These are phyloP conservation scores for Candida multigemmis DNA, from an alignment of 805 yeast genomes.

Conservation along the genomic window DNA sequence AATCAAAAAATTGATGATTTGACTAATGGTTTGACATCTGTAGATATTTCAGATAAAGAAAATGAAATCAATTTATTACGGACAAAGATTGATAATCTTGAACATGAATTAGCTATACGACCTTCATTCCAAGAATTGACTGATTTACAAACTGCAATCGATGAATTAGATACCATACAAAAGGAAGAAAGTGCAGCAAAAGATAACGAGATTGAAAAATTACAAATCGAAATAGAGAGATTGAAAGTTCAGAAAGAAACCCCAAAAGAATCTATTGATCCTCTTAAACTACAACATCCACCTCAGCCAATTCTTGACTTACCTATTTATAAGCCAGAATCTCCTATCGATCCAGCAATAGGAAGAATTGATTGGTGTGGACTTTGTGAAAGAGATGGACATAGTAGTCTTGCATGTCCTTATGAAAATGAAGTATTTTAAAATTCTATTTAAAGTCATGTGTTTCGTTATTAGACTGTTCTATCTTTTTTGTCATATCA, in stretches of 20 bases:
- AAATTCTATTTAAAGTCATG: no score
- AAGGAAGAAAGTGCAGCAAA: slow-evolving; percentile 20
- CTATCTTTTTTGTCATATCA: no score
- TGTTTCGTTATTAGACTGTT: no score
- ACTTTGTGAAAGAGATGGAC: slow-evolving; percentile 85
- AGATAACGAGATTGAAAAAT: slow-evolving; percentile 11
- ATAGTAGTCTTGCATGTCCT: slow-evolving; percentile 81
- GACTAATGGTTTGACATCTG: no score
- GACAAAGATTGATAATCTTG: slow-evolving; percentile 15
- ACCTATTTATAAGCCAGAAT: slow-evolving; percentile 43
- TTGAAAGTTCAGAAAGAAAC: slow-evolving; percentile 4
- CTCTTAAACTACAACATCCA: no score
- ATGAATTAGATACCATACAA: slow-evolving; percentile 33
- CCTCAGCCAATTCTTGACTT: slow-evolving; percentile 20
- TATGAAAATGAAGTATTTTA: slow-evolving; percentile 56
- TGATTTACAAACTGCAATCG: slow-evolving; percentile 33
- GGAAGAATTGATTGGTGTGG: slow-evolving; percentile 88
- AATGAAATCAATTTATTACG: slow-evolving; percentile 7
- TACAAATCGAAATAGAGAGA: slow-evolving; percentile 13
- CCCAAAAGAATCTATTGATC: slow-evolving; percentile 3
- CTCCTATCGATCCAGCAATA: slow-evolving; percentile 51
- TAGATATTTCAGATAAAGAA: no score
- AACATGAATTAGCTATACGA: slow-evolving; percentile 23
- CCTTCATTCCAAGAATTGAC: slow-evolving; percentile 34
- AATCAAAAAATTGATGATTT: no score